Base-by-base conservation (phyloP, 2,329 filamentous ascomycete genomes). In the Botrytis fabae region DNA sequence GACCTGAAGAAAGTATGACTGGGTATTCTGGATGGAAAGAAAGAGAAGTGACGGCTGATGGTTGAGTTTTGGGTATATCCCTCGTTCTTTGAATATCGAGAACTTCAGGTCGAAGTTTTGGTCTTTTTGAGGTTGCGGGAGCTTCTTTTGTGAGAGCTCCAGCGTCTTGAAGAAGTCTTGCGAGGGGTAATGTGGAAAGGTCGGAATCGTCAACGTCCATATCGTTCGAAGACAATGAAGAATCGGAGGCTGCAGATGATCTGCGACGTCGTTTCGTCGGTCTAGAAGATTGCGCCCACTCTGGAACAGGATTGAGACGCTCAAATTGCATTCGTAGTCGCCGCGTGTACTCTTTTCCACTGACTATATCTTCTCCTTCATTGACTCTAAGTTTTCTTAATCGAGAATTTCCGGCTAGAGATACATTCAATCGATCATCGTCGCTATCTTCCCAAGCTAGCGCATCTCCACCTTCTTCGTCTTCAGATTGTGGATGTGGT, bases 391-490 rank as follows among this genome's bases (percentile, higher is more conserved):
- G 85, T 82, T 98, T 98, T 77, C 95, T 89, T 80, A 98, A 82
- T 76, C 93, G 88, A 65, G 90, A 88, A 62, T 91, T 90, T 40
- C 89, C 88, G 5, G 93, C 92, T 57, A 99, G 86, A 22, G 95
- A 98, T 66, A 99, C 87, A 10, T 90, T 89, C 75, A 98, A 85
- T 71, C 93, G 89, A 80, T 98, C 96, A 80, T 99, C 96, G 79
- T 99, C 96, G 82, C 95, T 98, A 81, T 99, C 96, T 77, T 95
- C 90, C 96, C 96, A 99, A 1, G 90, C 93, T 4, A 91, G 86
- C 32, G 85, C 84, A 76, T 83, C 82, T 48, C 81, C 82, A 46
- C 83, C 83, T 35, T 82, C 80, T 35, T 85, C 82, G 2, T 83
- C 82, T 18, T 78, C 74, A 1, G 74, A 73, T 25, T 74, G 54